Percentiles rank a stretch among this genome's conserved stretches.
phyloP scores from a whole-genome alignment of 306 rosid species.

The Begonia fuchsioides region DNA sequence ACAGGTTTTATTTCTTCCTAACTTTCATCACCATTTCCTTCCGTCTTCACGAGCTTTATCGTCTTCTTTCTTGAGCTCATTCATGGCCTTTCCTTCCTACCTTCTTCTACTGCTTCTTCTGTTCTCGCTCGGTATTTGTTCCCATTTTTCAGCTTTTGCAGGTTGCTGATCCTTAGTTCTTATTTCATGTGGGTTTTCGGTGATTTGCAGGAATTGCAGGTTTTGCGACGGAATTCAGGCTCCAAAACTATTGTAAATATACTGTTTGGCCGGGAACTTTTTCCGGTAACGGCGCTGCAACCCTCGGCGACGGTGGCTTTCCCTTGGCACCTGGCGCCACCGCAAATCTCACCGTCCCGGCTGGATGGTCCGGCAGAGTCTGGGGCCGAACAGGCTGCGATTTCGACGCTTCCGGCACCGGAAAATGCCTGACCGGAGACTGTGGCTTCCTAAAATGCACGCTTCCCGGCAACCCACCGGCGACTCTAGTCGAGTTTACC shows the following conservation, averaged over 20 bases:
- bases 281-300: constrained; percentile 42
- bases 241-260: constrained; percentile 46
- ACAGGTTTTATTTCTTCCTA: too few species aligned
- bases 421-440: constrained; percentile 49
- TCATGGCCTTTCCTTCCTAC: neutral
- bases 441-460: constrained; percentile 48
- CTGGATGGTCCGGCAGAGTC: constrained; percentile 82
- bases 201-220: constrained; percentile 25
- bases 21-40: too few species aligned
- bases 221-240: constrained; percentile 31
- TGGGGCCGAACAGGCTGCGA: constrained; percentile 75
- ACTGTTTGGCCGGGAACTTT: constrained; percentile 78
- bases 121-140: constrained; percentile 1
- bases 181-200: neutral
- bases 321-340: constrained; percentile 26
- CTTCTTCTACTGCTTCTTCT: neutral
- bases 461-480: constrained; percentile 52
- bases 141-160: neutral
- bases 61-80: too few species aligned
- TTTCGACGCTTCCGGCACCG: constrained; percentile 43
- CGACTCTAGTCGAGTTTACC: constrained; percentile 58
- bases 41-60: too few species aligned
- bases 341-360: constrained; percentile 28
- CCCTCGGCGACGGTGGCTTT: constrained; percentile 57
- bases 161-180: neutral